A percentile compares a stretch with the other conserved stretches of the same genome.
These are phyloP conservation scores for Syncephalastrum contaminatum DNA, from an alignment of 371 early-diverging fungal species.

Conservation along the genomic window DNA sequence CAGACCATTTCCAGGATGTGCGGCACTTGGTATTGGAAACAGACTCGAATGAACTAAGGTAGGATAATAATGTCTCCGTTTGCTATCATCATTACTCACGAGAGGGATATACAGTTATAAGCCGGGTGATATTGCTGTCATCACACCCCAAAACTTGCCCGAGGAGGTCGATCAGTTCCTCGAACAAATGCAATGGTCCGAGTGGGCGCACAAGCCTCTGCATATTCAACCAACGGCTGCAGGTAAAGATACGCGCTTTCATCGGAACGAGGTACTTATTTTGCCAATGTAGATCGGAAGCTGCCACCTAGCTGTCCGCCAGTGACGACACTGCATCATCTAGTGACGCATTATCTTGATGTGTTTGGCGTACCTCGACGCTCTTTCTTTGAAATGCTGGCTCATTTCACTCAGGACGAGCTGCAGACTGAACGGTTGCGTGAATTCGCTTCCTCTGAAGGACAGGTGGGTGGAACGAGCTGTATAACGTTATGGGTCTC, in stretches of 20 bases:
- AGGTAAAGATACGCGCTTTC: constrained; percentile 12
- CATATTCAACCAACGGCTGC: constrained; percentile 42
- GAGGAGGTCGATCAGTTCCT: constrained; percentile 71
- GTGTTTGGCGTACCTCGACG: constrained; percentile 82
- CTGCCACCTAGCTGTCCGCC: constrained; percentile 47
- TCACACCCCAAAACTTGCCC: constrained; percentile 73
- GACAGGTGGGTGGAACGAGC: constrained; percentile 52
- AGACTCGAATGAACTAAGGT: constrained; percentile 20
- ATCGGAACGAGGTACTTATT: background rate
- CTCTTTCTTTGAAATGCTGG: constrained; percentile 86
- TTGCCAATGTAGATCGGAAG: constrained; percentile 26
- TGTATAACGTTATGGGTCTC: background rate
- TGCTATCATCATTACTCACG: too few relatives aligned
- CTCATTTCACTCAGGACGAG: constrained; percentile 73
- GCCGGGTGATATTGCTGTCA: constrained; percentile 82
- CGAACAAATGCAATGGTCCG: constrained; percentile 69
- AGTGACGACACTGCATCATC: constrained; percentile 64
- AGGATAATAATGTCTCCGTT: background rate
- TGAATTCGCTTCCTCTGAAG: constrained; percentile 78
- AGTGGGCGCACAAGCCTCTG: constrained; percentile 65
- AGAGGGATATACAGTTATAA: constrained; percentile 46
- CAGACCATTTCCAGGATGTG: constrained; percentile 90
- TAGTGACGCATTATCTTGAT: constrained; percentile 76
- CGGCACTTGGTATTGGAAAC: constrained; percentile 66
- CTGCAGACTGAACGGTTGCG: constrained; percentile 76